Evolutionary conservation across 495 filamentous ascomycete genomes (phyloP).

Genomic region (Corynascus novoguineensis): DNA sequence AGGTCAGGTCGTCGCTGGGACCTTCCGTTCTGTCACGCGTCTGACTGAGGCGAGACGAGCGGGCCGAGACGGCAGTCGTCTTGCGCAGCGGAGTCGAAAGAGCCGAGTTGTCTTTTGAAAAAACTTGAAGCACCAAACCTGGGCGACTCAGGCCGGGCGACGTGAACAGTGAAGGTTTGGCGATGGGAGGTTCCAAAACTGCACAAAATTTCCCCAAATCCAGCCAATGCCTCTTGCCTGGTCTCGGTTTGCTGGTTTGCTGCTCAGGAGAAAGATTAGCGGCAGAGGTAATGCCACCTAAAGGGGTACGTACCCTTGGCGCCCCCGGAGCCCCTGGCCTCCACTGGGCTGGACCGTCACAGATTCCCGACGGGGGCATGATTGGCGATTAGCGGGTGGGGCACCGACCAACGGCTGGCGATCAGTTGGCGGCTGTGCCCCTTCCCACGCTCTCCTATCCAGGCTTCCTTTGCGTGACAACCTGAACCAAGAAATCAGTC

Average conservation of each 20-base stretch:
- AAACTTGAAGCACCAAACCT: neutral
- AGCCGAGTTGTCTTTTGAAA: neutral
- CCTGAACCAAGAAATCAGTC: too few species aligned
- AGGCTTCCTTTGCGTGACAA: too few species aligned
- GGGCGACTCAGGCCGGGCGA: neutral
- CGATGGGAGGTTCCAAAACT: neutral
- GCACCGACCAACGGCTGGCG: neutral
- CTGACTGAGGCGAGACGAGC: neutral
- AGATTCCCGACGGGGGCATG: too few species aligned
- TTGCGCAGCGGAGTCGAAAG: neutral
- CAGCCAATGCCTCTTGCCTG: neutral
- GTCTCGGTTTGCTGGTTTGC: neutral
- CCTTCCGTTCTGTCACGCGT: neutral
- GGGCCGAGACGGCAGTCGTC: neutral
- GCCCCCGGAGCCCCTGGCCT: too few species aligned
- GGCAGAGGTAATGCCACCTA: constrained; percentile 5
- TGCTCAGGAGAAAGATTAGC: neutral
- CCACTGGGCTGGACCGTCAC: neutral
- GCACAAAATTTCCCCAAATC: neutral
- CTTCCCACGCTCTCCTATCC: too few species aligned
- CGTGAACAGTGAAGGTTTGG: neutral
- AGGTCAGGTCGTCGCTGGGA: neutral
- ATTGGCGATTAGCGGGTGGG: neutral
- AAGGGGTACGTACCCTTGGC: neutral
- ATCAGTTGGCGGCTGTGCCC: neutral